phyloP scores from a whole-genome alignment of 116 monocot species.

The Papilionanthe hybrid region DNA sequence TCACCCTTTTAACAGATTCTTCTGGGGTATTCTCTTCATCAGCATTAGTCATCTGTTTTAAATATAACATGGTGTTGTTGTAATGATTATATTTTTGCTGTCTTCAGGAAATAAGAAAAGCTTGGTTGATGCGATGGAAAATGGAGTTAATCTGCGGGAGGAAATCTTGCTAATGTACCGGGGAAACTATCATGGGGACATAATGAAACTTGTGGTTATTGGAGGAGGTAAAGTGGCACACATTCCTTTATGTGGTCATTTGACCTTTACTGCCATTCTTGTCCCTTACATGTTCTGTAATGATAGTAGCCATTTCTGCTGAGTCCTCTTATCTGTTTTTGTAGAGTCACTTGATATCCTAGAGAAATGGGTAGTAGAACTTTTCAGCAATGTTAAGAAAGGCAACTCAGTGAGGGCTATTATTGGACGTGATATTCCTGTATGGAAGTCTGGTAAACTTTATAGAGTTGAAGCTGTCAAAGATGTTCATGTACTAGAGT shows the following conservation, averaged over 20 bases:
- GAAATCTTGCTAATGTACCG: conserved; percentile 69
- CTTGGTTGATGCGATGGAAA: conserved; percentile 79
- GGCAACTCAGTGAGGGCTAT: conserved; percentile 30
- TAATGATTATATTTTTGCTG: conserved; percentile 4
- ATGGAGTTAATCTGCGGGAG: conserved; percentile 82
- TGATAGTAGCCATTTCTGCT: background rate
- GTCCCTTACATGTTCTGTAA: conserved; percentile 6
- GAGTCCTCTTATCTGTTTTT: conserved; percentile 14
- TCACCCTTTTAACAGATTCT: conserved; percentile 90
- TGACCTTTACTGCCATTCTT: background rate
- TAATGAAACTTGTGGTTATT: conserved; percentile 91
- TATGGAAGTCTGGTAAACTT: conserved; percentile 72
- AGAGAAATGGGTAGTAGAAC: conserved; percentile 79
- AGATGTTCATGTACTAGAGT: conserved; percentile 75
- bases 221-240: conserved; percentile 70
- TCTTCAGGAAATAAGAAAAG: conserved; percentile 89
- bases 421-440: conserved; percentile 27
- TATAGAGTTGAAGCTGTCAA: conserved; percentile 88
- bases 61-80: conserved; percentile 1
- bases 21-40: conserved; percentile 69
- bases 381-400: conserved; percentile 66
- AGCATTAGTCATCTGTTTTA: conserved; percentile 2
- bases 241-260: background rate
- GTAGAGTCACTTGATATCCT: conserved; percentile 82
- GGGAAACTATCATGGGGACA: conserved; percentile 77